Conservation (phyloP, 2,329 filamentous ascomycete species). For the Colletotrichum sp. region DNA sequence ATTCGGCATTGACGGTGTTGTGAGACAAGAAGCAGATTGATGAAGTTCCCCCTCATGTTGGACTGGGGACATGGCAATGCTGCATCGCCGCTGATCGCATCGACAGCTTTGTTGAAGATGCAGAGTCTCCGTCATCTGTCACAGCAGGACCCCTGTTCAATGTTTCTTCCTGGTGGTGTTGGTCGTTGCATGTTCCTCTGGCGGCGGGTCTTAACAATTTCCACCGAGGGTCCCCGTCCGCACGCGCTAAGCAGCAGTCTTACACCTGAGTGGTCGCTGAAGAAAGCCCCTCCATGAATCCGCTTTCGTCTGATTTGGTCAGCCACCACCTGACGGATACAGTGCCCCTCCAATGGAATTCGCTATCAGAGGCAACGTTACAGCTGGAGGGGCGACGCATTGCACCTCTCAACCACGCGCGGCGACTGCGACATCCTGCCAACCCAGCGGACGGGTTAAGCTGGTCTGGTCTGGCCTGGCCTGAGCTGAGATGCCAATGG, state of each 20-base stretch:
- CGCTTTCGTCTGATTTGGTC: slow-evolving; percentile 13
- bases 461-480: background rate
- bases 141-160: background rate
- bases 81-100: background rate
- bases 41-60: background rate
- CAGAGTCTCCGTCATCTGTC: background rate
- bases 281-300: background rate
- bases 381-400: slow-evolving; percentile 14
- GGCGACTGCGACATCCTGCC: background rate
- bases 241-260: background rate
- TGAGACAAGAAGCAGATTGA: background rate
- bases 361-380: slow-evolving; percentile 18
- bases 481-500: background rate
- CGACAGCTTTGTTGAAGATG: background rate
- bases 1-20: background rate
- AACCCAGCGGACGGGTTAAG: background rate
- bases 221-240: background rate
- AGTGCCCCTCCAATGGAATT: background rate
- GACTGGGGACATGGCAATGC: background rate
- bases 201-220: slow-evolving; percentile 4
- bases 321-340: background rate
- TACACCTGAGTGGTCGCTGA: background rate
- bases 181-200: slow-evolving; percentile 10
- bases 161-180: background rate
- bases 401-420: background rate